Evolutionary conservation across 192 early-diverging fungal species (phyloP), one percentile per base, ranked within the genome.

Genomic region (Entomortierella beljakovae): DNA sequence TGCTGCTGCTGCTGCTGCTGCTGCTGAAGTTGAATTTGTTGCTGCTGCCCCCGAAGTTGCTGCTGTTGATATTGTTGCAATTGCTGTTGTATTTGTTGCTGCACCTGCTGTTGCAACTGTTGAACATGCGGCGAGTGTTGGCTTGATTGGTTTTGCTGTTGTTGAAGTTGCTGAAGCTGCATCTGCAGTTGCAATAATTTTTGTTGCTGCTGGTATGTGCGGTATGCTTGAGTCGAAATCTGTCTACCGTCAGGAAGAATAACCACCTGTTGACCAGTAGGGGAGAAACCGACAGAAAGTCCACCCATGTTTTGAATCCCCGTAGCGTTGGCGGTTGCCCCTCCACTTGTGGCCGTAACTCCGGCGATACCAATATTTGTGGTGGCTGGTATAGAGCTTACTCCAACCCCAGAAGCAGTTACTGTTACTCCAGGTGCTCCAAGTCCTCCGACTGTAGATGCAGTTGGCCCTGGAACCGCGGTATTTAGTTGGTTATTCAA

Each of bases 231-330:
- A 4, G 60, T 53, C 0, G 74, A 69, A 33, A 69, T 63, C 49
- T 60, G 26, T 20, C 54, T 31, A 22, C 66, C 66, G 18, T 64
- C 64, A 25, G 64, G 64, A 25, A 68, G 16, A 33, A 77, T 58
- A 20, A 68, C 57, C 52, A 77, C 66, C n/a, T 68, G 73, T n/a
- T 77, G 73, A 2, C 65, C 65, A 20, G 62, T 59, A 18, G 64
- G 59, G 18, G 73, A 61, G n/a, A 68, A 57, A 18, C 57, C 52
- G 35, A 75, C 8, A 10, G 59, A 49, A 22, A 68, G 23, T 5
- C 65, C 63, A 5, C 35, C 29, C 65, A 77, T 52, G 15, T 37
- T 65, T 10, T 57, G 57, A 56, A 73, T n/a, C 3, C 59, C 59
- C 22, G 50, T 60, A n/a, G 40, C 32, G 2, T 38, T 54, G 40